phyloP scores from a whole-genome alignment of 192 early-diverging fungal genomes.

The Ramicandelaber brevisporus region DNA sequence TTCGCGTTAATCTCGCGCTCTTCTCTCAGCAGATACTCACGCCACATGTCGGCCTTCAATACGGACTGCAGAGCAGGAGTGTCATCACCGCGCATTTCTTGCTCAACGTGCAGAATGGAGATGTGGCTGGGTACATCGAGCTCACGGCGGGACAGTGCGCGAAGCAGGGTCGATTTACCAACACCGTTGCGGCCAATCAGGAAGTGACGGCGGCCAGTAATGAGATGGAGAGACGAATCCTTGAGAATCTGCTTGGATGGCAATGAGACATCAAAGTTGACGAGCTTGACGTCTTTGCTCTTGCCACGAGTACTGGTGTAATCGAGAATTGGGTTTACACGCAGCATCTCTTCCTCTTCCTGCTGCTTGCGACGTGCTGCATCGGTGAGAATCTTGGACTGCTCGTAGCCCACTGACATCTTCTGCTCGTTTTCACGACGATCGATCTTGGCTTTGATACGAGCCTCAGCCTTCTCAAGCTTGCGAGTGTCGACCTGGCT shows the following conservation, averaged over 20 bases:
- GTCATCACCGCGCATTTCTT: slow-evolving; percentile 88
- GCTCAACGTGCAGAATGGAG: slow-evolving; percentile 89
- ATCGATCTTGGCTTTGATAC: slow-evolving; percentile 73
- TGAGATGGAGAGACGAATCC: slow-evolving; percentile 54
- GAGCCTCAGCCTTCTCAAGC: slow-evolving; percentile 74
- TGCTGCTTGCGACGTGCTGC: slow-evolving; percentile 22
- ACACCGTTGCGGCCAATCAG: slow-evolving; percentile 84
- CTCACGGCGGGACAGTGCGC: slow-evolving; percentile 61
- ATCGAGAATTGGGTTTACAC: slow-evolving; percentile 76
- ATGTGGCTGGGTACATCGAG: slow-evolving; percentile 73
- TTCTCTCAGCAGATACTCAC: slow-evolving; percentile 66
- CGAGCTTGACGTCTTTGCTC: slow-evolving; percentile 88
- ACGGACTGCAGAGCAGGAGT: slow-evolving; percentile 67
- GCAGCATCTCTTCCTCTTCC: slow-evolving; percentile 44
- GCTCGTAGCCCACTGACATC: slow-evolving; percentile 33
- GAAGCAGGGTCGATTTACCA: slow-evolving; percentile 57
- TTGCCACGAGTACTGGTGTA: slow-evolving; percentile 50
- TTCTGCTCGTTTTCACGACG: slow-evolving; percentile 42
- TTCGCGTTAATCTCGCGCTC: slow-evolving; percentile 36
- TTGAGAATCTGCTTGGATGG: slow-evolving; percentile 84
- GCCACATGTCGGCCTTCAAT: slow-evolving; percentile 77
- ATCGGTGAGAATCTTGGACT: slow-evolving; percentile 38
- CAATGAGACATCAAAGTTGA: slow-evolving; percentile 90
- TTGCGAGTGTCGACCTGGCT: slow-evolving; percentile 58
- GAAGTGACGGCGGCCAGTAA: slow-evolving; percentile 82